These are phyloP conservation scores for Eremochloa ophiuroides DNA, from an alignment of 176 grass and related monocot species.

Conservation along the genomic window DNA sequence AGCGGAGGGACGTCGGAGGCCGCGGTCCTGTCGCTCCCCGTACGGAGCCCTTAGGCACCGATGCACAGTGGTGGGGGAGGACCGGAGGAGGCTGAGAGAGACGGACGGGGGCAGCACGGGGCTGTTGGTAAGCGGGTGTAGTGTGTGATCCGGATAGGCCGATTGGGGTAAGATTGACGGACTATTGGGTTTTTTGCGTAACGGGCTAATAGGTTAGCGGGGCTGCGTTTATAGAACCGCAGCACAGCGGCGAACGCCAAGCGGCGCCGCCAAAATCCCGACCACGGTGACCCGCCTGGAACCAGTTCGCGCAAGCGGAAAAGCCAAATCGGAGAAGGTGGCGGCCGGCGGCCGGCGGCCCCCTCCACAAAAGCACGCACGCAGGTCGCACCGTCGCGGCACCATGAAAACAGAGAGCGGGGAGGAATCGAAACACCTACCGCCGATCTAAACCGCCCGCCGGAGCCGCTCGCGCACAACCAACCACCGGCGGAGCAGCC, in stretches of 20 bases:
- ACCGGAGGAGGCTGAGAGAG: constrained; percentile 1
- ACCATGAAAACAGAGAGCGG: background rate
- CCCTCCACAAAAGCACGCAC: background rate
- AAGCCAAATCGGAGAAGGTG: background rate
- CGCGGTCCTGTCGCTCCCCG: constrained; percentile 11
- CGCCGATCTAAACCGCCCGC: background rate
- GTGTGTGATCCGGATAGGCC: constrained; percentile 25
- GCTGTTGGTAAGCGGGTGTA: constrained; percentile 20
- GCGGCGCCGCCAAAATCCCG: background rate
- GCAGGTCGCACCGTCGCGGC: background rate
- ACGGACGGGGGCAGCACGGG: too few relatives aligned
- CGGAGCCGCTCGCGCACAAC: background rate
- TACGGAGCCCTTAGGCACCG: constrained; percentile 37
- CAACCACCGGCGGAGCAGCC: background rate
- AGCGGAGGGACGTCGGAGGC: constrained; percentile 8
- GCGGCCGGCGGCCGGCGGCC: background rate
- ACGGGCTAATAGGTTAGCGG: background rate
- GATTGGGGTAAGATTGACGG: background rate
- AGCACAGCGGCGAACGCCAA: constrained; percentile 8
- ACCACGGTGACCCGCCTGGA: background rate
- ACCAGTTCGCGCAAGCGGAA: background rate
- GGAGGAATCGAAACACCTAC: background rate
- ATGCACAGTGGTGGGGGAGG: constrained; percentile 19
- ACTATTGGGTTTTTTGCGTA: background rate
- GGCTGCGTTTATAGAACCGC: background rate